Evolutionary conservation across 805 yeast species (phyloP).

Genomic region (Ogataea allantospora): DNA sequence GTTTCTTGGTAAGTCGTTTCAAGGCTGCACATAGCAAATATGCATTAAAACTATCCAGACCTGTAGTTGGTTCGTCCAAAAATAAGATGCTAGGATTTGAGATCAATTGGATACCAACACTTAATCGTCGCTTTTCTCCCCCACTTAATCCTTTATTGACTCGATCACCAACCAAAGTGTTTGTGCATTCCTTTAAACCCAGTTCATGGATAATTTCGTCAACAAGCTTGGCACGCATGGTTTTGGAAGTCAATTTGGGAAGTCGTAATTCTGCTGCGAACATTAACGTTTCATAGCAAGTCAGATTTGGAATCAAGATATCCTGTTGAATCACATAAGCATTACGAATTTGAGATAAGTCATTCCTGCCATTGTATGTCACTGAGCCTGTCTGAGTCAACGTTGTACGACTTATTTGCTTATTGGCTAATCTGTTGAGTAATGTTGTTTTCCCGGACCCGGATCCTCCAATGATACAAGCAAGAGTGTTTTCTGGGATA

Average conservation of each 20-base stretch:
- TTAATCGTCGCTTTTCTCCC: slow-evolving; percentile 77
- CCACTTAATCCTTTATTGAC: slow-evolving; percentile 69
- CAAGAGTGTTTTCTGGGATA: slow-evolving; percentile 56
- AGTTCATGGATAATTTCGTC: slow-evolving; percentile 60
- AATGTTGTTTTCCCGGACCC: slow-evolving; percentile 87
- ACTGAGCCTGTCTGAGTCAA: slow-evolving; percentile 39
- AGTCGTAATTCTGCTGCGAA: slow-evolving; percentile 72
- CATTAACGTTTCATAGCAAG: slow-evolving; percentile 66
- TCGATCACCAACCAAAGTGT: slow-evolving; percentile 55
- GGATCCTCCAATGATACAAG: slow-evolving; percentile 85
- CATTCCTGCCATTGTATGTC: slow-evolving; percentile 37
- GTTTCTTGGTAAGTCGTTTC: slow-evolving; percentile 48
- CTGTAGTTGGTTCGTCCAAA: slow-evolving; percentile 87
- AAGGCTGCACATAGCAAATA: slow-evolving; percentile 59
- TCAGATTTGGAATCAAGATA: slow-evolving; percentile 64
- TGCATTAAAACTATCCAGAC: slow-evolving; percentile 78
- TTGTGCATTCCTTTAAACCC: slow-evolving; percentile 62
- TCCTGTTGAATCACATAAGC: slow-evolving; percentile 81
- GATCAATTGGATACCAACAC: slow-evolving; percentile 74
- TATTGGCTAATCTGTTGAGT: slow-evolving; percentile 60
- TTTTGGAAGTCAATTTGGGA: slow-evolving; percentile 42
- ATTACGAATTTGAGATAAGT: slow-evolving; percentile 33
- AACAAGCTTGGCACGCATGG: slow-evolving; percentile 49
- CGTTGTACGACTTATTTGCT: slow-evolving; percentile 37
- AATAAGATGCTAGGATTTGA: slow-evolving; percentile 75